Conservation (phyloP, 2,329 filamentous ascomycete species). For the Neoascochyta sp. region DNA sequence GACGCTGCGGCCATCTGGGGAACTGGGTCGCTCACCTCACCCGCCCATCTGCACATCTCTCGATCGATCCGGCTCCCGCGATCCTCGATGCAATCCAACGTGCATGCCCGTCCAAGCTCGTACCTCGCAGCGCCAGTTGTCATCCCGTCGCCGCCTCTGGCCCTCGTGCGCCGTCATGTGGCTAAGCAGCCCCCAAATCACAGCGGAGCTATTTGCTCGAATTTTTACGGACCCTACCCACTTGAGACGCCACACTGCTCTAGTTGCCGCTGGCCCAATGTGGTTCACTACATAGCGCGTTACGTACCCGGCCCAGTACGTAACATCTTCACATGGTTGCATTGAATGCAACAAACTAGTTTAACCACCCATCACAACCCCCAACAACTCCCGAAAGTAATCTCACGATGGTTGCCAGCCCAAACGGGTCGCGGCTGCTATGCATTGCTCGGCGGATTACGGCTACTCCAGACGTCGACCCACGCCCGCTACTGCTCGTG, state of each 20-base stretch:
- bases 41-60: neutral
- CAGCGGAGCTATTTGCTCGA: too few relatives aligned
- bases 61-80: too few relatives aligned
- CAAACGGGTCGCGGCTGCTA: constrained; percentile 6
- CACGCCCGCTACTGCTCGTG: too few relatives aligned
- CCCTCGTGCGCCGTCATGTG: too few relatives aligned
- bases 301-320: constrained; percentile 15
- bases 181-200: too few relatives aligned
- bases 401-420: constrained; percentile 13
- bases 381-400: constrained; percentile 13
- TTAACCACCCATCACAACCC: constrained; percentile 5
- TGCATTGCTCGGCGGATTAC: neutral
- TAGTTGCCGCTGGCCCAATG: constrained; percentile 14
- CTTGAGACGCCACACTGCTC: too few relatives aligned
- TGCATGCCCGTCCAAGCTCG: too few relatives aligned
- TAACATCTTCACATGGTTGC: constrained; percentile 15
- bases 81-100: too few relatives aligned
- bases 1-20: constrained; percentile 13
- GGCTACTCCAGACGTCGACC: constrained; percentile 1
- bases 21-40: constrained; percentile 2
- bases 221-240: too few relatives aligned
- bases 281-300: constrained; percentile 13
- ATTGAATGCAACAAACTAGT: constrained; percentile 15
- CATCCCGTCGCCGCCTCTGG: too few relatives aligned
- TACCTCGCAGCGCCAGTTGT: too few relatives aligned